Base-by-base conservation (phyloP, 2,329 filamentous ascomycete species). In the Apiospora hydei region DNA sequence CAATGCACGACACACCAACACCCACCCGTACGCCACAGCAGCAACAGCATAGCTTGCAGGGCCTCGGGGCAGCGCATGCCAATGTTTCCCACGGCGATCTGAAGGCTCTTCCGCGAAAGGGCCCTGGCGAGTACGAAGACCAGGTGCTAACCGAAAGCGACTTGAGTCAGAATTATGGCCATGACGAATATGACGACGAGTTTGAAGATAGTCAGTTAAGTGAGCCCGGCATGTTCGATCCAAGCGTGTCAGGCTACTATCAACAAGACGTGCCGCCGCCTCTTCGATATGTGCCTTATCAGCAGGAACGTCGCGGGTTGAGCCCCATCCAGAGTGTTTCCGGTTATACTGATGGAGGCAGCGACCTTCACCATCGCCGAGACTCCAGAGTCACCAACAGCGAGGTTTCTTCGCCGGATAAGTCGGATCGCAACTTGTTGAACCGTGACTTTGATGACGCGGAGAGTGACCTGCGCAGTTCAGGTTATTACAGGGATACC, bases 301-400 rank as follows among this genome's bases (percentile, higher is more conserved):
- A 91, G 76, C 87, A 90, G 14, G 90, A 92, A 76, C 88, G 90
- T 70, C 92, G 93, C 57, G 92, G 91, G 14, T 83, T 97, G 68
- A 98, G 95, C 79, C 96, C 96, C 0, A 95, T 97, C 73, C 95
- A 96, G 76, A 98, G 95, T 77, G 94, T 98, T 21, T 96, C 94
- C 14, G 96, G 95, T 74, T 96, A 95, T 77, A 92, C 90, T 4
- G 91, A 95, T 77, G 90, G 90, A 67, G 90, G 90, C 70, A 91
- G 86, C 77, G 88, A 91, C 73, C 83, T 84, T 41, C 86, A 87
- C 46, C 83, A 83, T 43, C 89, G 88, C 77, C 88, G 88, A 68
- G 87, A 91, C 72, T 89, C 90, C 1, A 83, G 86, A 72, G 83
- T 88, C 44, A 87, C 87, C 64, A 86, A 85, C 18, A 84, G 84